Evolutionary conservation across 805 yeast genomes (phyloP).

Genomic region (Candida jianshihensis): DNA sequence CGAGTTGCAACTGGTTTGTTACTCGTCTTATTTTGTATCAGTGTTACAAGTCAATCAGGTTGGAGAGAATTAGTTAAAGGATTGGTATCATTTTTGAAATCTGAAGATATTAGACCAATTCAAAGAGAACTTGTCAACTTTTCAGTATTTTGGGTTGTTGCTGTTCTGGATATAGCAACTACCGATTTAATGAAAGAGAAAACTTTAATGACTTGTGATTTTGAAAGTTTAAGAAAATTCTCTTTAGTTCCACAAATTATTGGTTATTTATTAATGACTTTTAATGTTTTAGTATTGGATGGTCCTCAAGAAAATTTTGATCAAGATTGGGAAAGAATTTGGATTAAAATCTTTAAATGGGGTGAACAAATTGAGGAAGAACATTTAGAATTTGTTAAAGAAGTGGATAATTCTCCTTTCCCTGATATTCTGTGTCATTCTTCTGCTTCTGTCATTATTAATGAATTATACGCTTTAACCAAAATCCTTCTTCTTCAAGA

Average conservation of each 20-base stretch:
- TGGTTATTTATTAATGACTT: slow-evolving; percentile 4
- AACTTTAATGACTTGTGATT: slow-evolving; percentile 5
- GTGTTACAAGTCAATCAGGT: not conserved
- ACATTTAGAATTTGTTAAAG: slow-evolving; percentile 23
- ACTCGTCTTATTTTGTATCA: slow-evolving; percentile 2
- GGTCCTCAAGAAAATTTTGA: slow-evolving; percentile 20
- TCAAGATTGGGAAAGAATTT: slow-evolving; percentile 29
- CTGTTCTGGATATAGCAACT: slow-evolving; percentile 1
- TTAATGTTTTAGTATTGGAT: slow-evolving; percentile 4
- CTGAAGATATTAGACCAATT: slow-evolving; percentile 5
- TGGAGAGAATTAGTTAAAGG: slow-evolving; percentile 3
- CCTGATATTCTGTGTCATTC: slow-evolving; percentile 26
- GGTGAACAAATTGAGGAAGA: slow-evolving; percentile 6
- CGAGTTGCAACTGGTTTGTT: slow-evolving; percentile 4
- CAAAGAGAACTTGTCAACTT: slow-evolving; percentile 3
- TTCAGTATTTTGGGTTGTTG: slow-evolving; percentile 3
- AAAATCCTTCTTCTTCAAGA: slow-evolving; percentile 29
- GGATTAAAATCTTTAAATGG: slow-evolving; percentile 33
- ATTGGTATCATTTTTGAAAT: slow-evolving; percentile 1
- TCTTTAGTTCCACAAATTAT: slow-evolving; percentile 2
- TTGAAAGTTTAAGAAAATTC: slow-evolving; percentile 3
- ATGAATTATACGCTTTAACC: slow-evolving; percentile 28
- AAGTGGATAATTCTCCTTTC: slow-evolving; percentile 27
- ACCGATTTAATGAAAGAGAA: slow-evolving; percentile 4
- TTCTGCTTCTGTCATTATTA: slow-evolving; percentile 25